A percentile compares a stretch with the other conserved stretches of the same genome.
These are phyloP conservation scores for Citrus trifoliata DNA, from an alignment of 345 rosid species.

Conservation along the genomic window DNA sequence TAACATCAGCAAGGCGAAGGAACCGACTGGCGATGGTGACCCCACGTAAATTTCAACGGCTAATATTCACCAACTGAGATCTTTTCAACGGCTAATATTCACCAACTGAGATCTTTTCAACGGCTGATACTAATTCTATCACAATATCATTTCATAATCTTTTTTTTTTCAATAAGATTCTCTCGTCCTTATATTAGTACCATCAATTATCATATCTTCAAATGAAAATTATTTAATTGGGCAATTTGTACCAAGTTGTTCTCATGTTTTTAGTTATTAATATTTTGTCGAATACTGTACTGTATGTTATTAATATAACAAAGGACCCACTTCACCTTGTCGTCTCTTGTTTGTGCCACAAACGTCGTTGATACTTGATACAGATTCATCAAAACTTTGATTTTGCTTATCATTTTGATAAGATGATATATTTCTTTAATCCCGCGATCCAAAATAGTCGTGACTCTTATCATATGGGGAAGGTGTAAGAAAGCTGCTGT, in stretches of 20 bases:
- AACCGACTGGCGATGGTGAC: background rate
- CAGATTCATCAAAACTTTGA: no score
- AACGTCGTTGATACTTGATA: no score
- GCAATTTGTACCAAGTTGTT: background rate
- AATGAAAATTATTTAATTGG: background rate
- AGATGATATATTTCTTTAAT: background rate
- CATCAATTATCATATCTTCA: background rate
- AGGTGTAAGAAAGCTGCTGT: background rate
- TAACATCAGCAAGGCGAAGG: background rate
- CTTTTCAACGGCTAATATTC: slow-evolving; percentile 8
- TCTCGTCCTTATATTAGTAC: slow-evolving; percentile 15
- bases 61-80: background rate
- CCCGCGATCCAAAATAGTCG: background rate
- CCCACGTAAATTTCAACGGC: slow-evolving; percentile 1
- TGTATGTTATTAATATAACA: background rate
- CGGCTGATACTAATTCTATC: slow-evolving; percentile 12
- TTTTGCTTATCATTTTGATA: background rate
- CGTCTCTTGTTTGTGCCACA: background rate
- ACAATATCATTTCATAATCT: background rate
- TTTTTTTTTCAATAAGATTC: background rate
- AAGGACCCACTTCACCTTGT: background rate
- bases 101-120: background rate
- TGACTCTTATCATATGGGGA: background rate
- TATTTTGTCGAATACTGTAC: background rate
- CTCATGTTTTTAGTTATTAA: background rate